Conservation (phyloP, 352 stramenopile genomes). For the Poterioochromonas sp. region DNA sequence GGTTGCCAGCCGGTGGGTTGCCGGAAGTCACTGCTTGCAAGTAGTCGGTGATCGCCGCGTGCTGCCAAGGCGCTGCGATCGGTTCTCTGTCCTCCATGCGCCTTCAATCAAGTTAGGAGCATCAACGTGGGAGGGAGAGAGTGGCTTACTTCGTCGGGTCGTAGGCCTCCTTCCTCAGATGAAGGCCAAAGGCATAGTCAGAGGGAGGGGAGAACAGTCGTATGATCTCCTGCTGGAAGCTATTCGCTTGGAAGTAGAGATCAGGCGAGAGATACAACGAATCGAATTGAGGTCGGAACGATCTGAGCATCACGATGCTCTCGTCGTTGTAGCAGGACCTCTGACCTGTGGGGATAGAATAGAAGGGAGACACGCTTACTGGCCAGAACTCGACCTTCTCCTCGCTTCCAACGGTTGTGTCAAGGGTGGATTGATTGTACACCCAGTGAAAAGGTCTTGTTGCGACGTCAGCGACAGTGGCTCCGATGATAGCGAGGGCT, state of each 20-base stretch:
- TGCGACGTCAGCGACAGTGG: not conserved
- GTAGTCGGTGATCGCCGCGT: not conserved
- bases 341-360: not conserved
- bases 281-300: not conserved
- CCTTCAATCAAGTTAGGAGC: not conserved
- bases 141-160: not conserved
- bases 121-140: not conserved
- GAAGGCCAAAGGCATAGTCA: not conserved
- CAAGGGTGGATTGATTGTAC: not conserved
- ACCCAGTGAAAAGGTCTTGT: slow-evolving; percentile 19
- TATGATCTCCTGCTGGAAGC: not conserved
- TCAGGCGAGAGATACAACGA: not conserved
- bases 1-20: not conserved
- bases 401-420: not conserved
- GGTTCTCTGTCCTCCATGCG: not conserved
- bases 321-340: slow-evolving; percentile 2
- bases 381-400: not conserved
- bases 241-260: not conserved
- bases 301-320: not conserved
- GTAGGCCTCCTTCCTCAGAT: not conserved
- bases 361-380: not conserved
- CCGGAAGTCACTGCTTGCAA: not conserved
- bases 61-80: not conserved
- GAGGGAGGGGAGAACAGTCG: not conserved
- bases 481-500: not conserved